Evolutionary conservation across 116 monocot species (phyloP).

Genomic region (Posidonia oceanica): DNA sequence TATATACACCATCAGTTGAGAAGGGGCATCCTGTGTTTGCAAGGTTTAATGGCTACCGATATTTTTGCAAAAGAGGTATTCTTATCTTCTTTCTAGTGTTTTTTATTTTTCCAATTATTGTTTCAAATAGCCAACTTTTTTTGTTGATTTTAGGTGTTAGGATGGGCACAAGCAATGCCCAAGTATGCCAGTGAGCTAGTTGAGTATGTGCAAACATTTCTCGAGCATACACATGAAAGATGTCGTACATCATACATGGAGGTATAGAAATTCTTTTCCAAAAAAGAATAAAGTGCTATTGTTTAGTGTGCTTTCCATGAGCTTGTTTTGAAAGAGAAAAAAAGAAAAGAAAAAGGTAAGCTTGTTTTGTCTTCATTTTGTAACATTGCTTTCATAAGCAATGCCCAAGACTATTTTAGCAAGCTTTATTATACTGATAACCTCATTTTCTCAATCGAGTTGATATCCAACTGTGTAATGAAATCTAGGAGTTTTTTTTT

Average conservation of each 20-base stretch:
- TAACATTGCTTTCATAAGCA: too few relatives aligned
- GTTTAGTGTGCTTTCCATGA: too few relatives aligned
- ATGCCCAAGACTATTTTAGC: too few relatives aligned
- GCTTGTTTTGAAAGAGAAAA: too few relatives aligned
- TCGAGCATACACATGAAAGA: conserved; percentile 87
- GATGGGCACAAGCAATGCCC: conserved; percentile 92
- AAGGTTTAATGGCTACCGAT: conserved; percentile 85
- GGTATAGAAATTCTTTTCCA: conserved; percentile 24
- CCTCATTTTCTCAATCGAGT: too few relatives aligned
- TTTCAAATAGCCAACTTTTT: not conserved
- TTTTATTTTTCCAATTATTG: not conserved
- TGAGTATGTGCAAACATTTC: conserved; percentile 91
- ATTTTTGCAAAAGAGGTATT: conserved; percentile 81
- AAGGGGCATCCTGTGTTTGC: conserved; percentile 87
- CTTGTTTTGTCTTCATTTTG: too few relatives aligned
- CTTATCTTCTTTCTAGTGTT: not conserved
- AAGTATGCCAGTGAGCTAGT: conserved; percentile 83
- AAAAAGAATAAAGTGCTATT: too few relatives aligned
- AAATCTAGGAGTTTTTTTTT: too few relatives aligned
- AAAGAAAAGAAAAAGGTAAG: too few relatives aligned
- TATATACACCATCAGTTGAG: conserved; percentile 57
- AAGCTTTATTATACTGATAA: too few relatives aligned
- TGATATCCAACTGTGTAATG: too few relatives aligned
- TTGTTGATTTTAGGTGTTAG: conserved; percentile 51
- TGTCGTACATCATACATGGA: conserved; percentile 89